Evolutionary conservation across 2,329 filamentous ascomycete genomes (phyloP).

Genomic region (Penicillium sp.): DNA sequence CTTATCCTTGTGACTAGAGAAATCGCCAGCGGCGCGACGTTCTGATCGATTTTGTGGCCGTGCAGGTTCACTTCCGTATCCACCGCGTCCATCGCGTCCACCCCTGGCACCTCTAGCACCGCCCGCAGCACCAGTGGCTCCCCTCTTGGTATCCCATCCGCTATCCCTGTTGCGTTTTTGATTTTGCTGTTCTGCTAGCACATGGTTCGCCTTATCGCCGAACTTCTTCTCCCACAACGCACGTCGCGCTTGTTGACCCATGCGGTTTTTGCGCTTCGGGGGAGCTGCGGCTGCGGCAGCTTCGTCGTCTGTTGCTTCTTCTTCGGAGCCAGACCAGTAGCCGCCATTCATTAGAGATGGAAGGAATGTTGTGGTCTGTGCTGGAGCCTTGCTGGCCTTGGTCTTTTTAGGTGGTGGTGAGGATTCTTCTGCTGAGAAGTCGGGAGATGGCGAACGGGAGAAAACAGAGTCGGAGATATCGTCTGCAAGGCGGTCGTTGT

Average conservation of each 20-base stretch:
- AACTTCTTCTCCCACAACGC: slow-evolving; percentile 64
- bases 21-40: slow-evolving; percentile 17
- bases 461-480: slow-evolving; percentile 34
- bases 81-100: slow-evolving; percentile 17
- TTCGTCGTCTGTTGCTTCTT: slow-evolving; percentile 51
- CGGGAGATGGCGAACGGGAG: slow-evolving; percentile 36
- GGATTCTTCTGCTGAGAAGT: slow-evolving; percentile 13
- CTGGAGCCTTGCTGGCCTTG: slow-evolving; percentile 23
- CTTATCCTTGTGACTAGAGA: slow-evolving; percentile 10
- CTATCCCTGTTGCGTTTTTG: slow-evolving; percentile 43
- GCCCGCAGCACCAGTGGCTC: slow-evolving; percentile 46
- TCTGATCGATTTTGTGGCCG: slow-evolving; percentile 9
- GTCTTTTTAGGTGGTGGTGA: slow-evolving; percentile 27
- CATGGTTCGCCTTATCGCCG: slow-evolving; percentile 58
- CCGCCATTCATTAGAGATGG: slow-evolving; percentile 61
- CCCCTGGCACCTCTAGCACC: slow-evolving; percentile 28
- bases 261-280: slow-evolving; percentile 57
- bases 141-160: slow-evolving; percentile 60
- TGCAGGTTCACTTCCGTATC: slow-evolving; percentile 15
- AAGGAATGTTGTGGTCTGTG: slow-evolving; percentile 54
- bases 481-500: slow-evolving; percentile 20
- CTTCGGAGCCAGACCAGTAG: slow-evolving; percentile 62
- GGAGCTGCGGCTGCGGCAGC: slow-evolving; percentile 22
- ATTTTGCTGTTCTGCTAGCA: slow-evolving; percentile 45
- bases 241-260: slow-evolving; percentile 62